Evolutionary conservation across 306 rosid genomes (phyloP), one percentile per base, ranked within the genome.

Genomic region (Pyrus communis): DNA sequence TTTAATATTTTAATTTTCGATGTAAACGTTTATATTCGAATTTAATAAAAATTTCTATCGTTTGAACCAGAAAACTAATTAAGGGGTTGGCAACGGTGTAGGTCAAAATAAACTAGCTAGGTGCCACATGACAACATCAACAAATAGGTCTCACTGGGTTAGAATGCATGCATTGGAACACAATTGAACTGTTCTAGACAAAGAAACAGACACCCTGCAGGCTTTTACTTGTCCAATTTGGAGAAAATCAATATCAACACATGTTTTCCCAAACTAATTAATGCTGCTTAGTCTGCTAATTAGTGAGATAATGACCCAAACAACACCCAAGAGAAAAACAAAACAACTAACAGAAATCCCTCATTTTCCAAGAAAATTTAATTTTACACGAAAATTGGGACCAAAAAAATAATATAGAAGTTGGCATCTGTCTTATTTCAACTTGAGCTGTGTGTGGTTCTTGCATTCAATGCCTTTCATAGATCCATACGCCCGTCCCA

Each of bases 141-240:
- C 43, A 55, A 35, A 15, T 12, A 33, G 52, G 67, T 43, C 42
- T 40, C 30, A 38, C 54, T 42, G 42, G 58, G 27, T 64, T 23
- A 30, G 14, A 27, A 17, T 31, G 43, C 69, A 35, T 51, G 43
- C 75, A 67, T 33, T 7, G 18, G 70, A 67, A 43, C 46, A 15
- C 13, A 18, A 18, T 64, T 42, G 18, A 30, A 30, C 10, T 60
- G 69, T 70, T 43, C 28, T 46, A 65, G 88, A 88, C 90, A 85
- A 80, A 68, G 68, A 75, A 81, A 89, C 89, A 82, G 78, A 91
- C 87, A 91, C 80, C 35, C 87, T 61, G 77, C 87, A 81, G 89
- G 93, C 68, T 84, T 68, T 61, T 33, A 61, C 76, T 79, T 86
- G 86, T 86, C 88, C 75, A 72, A 76, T 86, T 72, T 77, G 80